Percentiles rank a stretch among this genome's conserved stretches.
phyloP scores from a whole-genome alignment of 2,329 filamentous ascomycete species.

The Lachnellula subtilissima region DNA sequence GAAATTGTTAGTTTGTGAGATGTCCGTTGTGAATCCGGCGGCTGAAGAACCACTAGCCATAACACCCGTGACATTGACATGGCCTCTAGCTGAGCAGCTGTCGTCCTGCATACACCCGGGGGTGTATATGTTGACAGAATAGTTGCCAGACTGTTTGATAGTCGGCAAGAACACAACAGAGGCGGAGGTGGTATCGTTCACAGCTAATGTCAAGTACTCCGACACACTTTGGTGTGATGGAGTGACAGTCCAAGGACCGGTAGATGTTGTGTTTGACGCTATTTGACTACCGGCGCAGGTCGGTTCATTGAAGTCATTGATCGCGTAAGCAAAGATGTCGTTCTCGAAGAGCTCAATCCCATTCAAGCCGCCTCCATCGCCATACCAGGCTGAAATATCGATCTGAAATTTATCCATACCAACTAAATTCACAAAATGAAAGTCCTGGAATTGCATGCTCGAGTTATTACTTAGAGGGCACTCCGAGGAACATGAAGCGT shows the following conservation, averaged over 20 bases:
- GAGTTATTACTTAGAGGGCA: conserved; percentile 77
- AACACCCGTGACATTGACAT: conserved; percentile 73
- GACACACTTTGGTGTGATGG: conserved; percentile 66
- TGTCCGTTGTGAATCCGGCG: conserved; percentile 50
- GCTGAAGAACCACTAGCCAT: conserved; percentile 50
- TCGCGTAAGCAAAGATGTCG: conserved; percentile 78
- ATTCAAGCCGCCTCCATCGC: conserved; percentile 74
- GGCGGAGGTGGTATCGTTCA: conserved; percentile 55
- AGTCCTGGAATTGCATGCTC: conserved; percentile 72
- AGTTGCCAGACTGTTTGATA: conserved; percentile 84
- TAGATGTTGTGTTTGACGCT: conserved; percentile 61
- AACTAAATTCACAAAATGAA: conserved; percentile 80
- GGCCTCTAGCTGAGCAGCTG: conserved; percentile 70
- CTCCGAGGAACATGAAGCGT: conserved; percentile 68
- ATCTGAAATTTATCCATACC: conserved; percentile 85
- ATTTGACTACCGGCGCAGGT: conserved; percentile 62
- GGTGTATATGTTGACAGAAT: conserved; percentile 86
- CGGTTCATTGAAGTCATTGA: conserved; percentile 85
- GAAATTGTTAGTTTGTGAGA: conserved; percentile 90
- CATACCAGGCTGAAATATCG: conserved; percentile 84
- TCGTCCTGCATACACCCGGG: conserved; percentile 81
- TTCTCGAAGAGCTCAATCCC: conserved; percentile 85
- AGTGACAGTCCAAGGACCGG: conserved; percentile 69
- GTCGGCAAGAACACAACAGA: conserved; percentile 78
- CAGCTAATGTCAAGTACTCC: conserved; percentile 67